Percentiles rank a stretch among this genome's conserved stretches.
phyloP scores from a whole-genome alignment of 2,329 filamentous ascomycete species.

The Podosphaera fusca region DNA sequence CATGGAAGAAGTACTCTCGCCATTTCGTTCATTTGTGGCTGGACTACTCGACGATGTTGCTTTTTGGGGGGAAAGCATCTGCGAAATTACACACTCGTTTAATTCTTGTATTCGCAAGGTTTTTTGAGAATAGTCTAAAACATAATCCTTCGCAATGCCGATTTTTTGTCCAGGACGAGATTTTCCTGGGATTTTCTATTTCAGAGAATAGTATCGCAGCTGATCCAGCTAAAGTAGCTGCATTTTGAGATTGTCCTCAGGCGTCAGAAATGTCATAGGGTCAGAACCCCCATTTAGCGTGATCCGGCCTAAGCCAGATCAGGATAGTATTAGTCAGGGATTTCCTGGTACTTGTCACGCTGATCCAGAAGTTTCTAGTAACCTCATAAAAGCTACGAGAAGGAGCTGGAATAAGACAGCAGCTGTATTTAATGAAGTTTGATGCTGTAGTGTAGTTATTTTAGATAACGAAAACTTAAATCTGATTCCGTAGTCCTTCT shows the following conservation, averaged over 20 bases:
- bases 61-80: background rate
- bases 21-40: background rate
- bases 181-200: background rate
- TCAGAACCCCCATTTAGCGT: no score
- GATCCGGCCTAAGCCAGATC: no score
- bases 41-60: background rate
- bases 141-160: background rate
- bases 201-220: background rate
- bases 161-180: background rate
- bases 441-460: no score
- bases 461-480: no score
- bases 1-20: background rate
- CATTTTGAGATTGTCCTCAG: background rate
- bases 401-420: no score
- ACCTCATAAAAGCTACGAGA: no score
- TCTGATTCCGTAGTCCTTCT: no score
- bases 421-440: no score
- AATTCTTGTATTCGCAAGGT: background rate
- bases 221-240: background rate
- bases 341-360: no score
- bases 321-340: no score
- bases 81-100: background rate
- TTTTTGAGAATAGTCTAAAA: background rate
- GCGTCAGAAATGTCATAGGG: background rate
- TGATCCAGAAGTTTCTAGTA: no score